phyloP scores from a whole-genome alignment of 169 alveolate genomes.

The Sarcocystis neurona region DNA sequence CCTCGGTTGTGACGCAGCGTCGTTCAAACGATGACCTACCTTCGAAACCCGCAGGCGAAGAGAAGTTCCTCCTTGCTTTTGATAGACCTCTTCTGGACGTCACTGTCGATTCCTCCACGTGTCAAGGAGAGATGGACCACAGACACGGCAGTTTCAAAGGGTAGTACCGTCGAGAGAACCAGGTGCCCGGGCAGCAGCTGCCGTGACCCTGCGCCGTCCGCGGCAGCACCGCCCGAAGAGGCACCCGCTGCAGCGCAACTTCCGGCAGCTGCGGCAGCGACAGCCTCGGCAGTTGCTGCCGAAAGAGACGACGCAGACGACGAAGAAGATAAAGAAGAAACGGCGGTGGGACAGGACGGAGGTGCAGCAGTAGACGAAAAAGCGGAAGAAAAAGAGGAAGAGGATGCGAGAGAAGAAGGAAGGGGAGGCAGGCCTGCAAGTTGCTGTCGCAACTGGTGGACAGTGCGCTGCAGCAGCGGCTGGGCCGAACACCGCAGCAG shows the following conservation, averaged over 20 bases:
- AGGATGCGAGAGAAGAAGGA: no score
- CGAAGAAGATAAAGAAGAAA: no score
- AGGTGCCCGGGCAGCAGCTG: constrained; percentile 54
- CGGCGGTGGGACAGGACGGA: no score
- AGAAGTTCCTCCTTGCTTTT: constrained; percentile 64
- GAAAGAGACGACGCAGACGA: no score
- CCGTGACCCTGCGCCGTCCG: constrained; percentile 38
- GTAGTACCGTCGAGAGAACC: constrained; percentile 66
- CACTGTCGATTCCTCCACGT: constrained; percentile 52
- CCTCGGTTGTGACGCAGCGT: no score
- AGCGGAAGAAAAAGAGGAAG: no score
- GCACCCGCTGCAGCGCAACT: background rate
- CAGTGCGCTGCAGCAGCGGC: background rate
- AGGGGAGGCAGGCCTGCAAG: no score
- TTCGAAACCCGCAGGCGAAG: constrained; percentile 70
- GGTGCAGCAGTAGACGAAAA: no score
- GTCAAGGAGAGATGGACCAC: constrained; percentile 66
- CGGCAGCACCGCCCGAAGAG: background rate
- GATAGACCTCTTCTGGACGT: constrained; percentile 44
- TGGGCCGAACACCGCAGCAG: background rate
- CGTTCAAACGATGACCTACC: constrained; percentile 36
- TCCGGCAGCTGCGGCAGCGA: constrained; percentile 25
- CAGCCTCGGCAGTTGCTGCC: constrained; percentile 40
- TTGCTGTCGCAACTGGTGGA: background rate
- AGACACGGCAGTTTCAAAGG: constrained; percentile 67